Percentiles rank a stretch among this genome's conserved stretches.
Conservation (phyloP, 306 rosid species). For the Prunus fruticosa region DNA sequence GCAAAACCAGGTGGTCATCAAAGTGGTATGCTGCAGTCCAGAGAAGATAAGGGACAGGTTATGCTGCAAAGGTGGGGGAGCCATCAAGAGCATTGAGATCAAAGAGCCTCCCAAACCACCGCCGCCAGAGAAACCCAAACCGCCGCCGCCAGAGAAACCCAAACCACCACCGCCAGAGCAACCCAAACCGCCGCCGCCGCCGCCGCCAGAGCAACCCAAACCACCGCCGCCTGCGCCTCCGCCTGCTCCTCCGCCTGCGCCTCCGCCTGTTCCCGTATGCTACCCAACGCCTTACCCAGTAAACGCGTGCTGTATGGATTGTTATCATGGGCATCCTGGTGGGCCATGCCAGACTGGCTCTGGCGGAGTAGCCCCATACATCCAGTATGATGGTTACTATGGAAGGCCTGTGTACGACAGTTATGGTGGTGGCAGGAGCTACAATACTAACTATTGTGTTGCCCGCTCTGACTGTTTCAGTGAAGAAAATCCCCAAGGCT, state of each 20-base stretch:
- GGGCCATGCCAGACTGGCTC: neutral
- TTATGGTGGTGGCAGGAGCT: slow-evolving; percentile 14
- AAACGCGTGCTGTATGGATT: neutral
- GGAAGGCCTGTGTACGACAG: neutral
- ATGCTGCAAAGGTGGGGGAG: slow-evolving; percentile 53
- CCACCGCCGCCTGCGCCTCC: too few relatives aligned
- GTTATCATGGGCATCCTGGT: neutral
- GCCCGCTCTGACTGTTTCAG: slow-evolving; percentile 44
- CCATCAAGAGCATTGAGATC: slow-evolving; percentile 64
- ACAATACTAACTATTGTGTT: neutral
- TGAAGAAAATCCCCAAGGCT: slow-evolving; percentile 48
- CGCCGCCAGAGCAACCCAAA: too few relatives aligned
- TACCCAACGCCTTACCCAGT: too few relatives aligned
- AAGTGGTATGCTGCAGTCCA: slow-evolving; percentile 70
- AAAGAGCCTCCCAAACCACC: slow-evolving; percentile 19
- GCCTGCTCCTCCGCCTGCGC: too few relatives aligned
- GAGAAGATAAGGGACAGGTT: slow-evolving; percentile 68
- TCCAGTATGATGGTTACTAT: neutral
- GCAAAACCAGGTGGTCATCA: slow-evolving; percentile 49
- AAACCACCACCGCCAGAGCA: too few relatives aligned
- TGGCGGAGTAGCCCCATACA: neutral
- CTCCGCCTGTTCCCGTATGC: too few relatives aligned
- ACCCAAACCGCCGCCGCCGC: too few relatives aligned
- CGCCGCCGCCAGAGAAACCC: neutral
- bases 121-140: slow-evolving; percentile 20